Evolutionary conservation across 1,139 yeast species (phyloP).

Genomic region (Blastobotrys apis): DNA sequence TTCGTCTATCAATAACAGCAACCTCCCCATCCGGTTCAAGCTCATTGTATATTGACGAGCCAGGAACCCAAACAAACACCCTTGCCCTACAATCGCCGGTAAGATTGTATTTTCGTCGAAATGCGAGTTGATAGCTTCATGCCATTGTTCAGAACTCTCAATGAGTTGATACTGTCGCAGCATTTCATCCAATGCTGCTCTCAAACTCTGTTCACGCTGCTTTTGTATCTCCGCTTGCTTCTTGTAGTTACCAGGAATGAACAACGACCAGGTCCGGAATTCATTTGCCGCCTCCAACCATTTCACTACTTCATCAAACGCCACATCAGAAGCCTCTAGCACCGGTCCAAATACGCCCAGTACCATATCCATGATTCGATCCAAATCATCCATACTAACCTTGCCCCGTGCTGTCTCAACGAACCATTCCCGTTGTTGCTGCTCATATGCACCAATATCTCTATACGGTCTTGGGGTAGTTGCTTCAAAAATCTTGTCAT

Average conservation of each 20-base stretch:
- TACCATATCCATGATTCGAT: constrained; percentile 19
- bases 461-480: no score
- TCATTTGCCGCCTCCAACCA: constrained; percentile 27
- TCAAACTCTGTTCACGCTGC: neutral
- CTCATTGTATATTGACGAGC: constrained; percentile 9
- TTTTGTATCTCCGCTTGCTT: neutral
- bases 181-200: neutral
- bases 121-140: neutral
- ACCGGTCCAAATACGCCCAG: constrained; percentile 16
- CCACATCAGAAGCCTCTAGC: constrained; percentile 17
- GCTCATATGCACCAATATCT: constrained; percentile 11
- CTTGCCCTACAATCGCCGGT: constrained; percentile 19
- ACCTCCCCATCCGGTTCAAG: constrained; percentile 11
- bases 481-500: neutral
- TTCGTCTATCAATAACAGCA: constrained; percentile 19
- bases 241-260: neutral
- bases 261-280: constrained; percentile 15
- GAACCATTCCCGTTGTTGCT: constrained; percentile 7
- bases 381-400: constrained; percentile 23
- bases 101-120: neutral
- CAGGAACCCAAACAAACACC: constrained; percentile 22
- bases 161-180: neutral
- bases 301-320: constrained; percentile 14
- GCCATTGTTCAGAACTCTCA: neutral
- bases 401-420: constrained; percentile 4